Evolutionary conservation across 2,329 filamentous ascomycete species (phyloP).

Genomic region (Fusarium sp.): DNA sequence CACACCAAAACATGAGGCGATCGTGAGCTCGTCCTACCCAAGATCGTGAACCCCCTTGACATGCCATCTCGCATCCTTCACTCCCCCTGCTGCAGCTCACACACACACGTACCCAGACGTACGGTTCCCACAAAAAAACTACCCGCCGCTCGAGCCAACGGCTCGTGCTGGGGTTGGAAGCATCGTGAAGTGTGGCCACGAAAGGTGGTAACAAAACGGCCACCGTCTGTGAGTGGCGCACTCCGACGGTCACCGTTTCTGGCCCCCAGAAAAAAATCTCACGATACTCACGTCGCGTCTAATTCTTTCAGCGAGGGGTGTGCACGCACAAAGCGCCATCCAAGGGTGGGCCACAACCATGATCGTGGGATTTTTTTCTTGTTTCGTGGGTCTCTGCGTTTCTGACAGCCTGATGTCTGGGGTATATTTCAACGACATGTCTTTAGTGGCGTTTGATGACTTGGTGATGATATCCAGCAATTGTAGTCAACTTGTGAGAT

Average conservation of each 20-base stretch:
- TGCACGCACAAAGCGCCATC: slow-evolving; percentile 12
- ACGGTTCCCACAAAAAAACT: slow-evolving; percentile 26
- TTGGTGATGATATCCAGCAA: background rate
- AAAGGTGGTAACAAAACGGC: slow-evolving; percentile 24
- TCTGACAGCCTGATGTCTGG: slow-evolving; percentile 4
- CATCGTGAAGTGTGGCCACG: slow-evolving; percentile 27
- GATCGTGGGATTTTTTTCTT: slow-evolving; percentile 13
- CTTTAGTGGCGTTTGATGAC: background rate
- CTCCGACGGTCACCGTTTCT: slow-evolving; percentile 31
- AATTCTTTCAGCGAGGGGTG: background rate
- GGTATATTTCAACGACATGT: background rate
- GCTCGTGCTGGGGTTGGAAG: slow-evolving; percentile 18
- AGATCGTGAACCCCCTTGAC: slow-evolving; percentile 8
- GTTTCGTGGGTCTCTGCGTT: slow-evolving; percentile 12
- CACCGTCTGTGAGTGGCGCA: slow-evolving; percentile 28
- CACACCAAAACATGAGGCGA: background rate
- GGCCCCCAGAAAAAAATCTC: slow-evolving; percentile 18
- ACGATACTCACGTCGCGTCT: slow-evolving; percentile 24
- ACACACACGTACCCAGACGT: background rate
- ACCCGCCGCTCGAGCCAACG: slow-evolving; percentile 23
- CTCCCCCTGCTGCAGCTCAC: background rate
- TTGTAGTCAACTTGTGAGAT: background rate
- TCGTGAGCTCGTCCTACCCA: background rate
- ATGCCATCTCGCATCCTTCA: background rate
- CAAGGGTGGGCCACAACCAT: slow-evolving; percentile 13